Conservation (phyloP, 2,329 filamentous ascomycete genomes). For the Aspergillus pseudotamarii region DNA sequence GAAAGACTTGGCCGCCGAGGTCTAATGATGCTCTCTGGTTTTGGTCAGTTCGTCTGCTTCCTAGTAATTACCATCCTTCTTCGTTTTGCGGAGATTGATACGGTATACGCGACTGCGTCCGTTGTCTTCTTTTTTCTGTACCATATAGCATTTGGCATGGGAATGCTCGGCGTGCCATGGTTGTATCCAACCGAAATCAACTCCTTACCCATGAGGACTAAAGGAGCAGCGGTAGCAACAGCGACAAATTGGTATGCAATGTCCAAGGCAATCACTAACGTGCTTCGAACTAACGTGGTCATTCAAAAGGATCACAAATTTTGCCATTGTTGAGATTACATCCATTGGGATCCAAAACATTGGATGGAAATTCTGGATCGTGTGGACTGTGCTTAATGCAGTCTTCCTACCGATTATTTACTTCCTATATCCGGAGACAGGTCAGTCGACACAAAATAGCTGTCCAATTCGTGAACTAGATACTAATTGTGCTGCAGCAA, state of each 20-base stretch:
- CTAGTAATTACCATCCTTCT: neutral
- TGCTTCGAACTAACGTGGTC: no score
- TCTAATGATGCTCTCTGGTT: neutral
- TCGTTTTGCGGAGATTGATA: neutral
- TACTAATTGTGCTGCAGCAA: constrained; percentile 15
- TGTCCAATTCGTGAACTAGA: neutral
- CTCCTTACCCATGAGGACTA: neutral
- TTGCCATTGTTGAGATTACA: neutral
- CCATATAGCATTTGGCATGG: neutral
- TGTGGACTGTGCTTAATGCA: constrained; percentile 49
- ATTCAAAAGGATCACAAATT: neutral
- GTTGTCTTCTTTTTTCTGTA: neutral
- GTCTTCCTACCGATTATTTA: constrained; percentile 54
- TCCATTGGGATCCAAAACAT: neutral
- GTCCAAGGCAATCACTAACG: no score
- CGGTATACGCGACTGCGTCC: neutral
- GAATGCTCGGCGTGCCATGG: neutral
- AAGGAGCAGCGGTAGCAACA: neutral
- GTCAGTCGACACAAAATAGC: constrained; percentile 3
- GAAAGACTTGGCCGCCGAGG: neutral
- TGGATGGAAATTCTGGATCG: constrained; percentile 40
- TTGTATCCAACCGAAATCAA: neutral
- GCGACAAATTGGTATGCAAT: neutral
- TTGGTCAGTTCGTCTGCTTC: neutral
- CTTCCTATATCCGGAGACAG: constrained; percentile 41